Evolutionary conservation across 1,284 basidiomycete species (phyloP).

Genomic region (Athelia psychrophila): DNA sequence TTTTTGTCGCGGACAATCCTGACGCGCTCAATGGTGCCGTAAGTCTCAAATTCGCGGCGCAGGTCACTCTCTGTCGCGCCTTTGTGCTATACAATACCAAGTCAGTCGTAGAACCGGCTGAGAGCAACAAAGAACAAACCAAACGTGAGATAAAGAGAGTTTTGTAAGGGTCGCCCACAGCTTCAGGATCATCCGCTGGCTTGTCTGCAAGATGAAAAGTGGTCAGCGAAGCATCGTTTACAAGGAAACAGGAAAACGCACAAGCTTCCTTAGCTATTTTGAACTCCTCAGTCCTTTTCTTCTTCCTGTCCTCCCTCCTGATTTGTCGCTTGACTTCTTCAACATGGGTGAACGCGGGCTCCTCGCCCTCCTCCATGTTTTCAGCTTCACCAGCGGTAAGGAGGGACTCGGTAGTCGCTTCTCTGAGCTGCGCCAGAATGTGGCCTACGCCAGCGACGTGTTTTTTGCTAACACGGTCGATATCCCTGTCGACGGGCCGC

Average conservation of each 20-base stretch:
- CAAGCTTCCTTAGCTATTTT: conserved; percentile 81
- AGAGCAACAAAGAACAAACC: conserved; percentile 40
- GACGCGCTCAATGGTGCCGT: conserved; percentile 91
- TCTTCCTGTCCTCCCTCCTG: conserved; percentile 76
- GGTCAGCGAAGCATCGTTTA: conserved; percentile 10
- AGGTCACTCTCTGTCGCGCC: conserved; percentile 89
- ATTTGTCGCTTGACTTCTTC: conserved; percentile 80
- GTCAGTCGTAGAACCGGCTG: conserved; percentile 12
- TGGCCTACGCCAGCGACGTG: conserved; percentile 71
- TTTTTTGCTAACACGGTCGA: conserved; percentile 70
- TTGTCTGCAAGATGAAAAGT: conserved; percentile 57
- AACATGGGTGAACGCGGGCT: conserved; percentile 72
- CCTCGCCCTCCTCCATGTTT: conserved; percentile 77
- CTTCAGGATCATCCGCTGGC: conserved; percentile 88
- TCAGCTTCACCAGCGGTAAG: conserved; percentile 55
- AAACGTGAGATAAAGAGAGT: conserved; percentile 95
- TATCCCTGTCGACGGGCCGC: conserved; percentile 82
- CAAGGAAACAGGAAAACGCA: conserved; percentile 36
- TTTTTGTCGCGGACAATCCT: conserved; percentile 90
- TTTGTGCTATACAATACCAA: conserved; percentile 62
- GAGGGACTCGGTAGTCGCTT: conserved; percentile 70
- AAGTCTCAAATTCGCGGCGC: conserved; percentile 92
- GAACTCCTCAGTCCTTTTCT: conserved; percentile 77
- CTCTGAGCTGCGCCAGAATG: conserved; percentile 72
- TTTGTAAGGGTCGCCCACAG: conserved; percentile 97